A percentile compares a stretch with the other conserved stretches of the same genome.
Conservation (phyloP, 164 flowering plant species). For the Nelumbo lutea region DNA sequence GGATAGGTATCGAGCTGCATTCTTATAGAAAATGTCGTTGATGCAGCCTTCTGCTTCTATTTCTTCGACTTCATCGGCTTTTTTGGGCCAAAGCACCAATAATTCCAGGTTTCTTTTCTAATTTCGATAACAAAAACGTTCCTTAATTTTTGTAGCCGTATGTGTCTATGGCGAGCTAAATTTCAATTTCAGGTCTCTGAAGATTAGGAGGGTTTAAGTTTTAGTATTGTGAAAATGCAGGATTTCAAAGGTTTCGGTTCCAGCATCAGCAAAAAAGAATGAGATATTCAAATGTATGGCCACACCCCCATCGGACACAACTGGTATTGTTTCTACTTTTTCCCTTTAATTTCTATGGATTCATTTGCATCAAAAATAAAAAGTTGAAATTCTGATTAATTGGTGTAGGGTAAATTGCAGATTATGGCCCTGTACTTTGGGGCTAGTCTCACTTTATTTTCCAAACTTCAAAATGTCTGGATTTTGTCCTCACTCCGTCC, state of each 20-base stretch:
- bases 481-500: too few species aligned
- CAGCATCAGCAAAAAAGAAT: conserved; percentile 13
- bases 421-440: too few species aligned
- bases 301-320: conserved; percentile 36
- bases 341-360: not conserved
- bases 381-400: too few species aligned
- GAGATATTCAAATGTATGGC: conserved; percentile 46
- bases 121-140: not conserved
- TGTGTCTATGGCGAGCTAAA: too few species aligned
- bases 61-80: conserved; percentile 56
- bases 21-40: conserved; percentile 19
- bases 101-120: conserved; percentile 27
- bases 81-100: conserved; percentile 33
- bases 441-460: too few species aligned
- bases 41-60: conserved; percentile 33
- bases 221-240: conserved; percentile 21
- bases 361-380: too few species aligned
- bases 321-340: conserved; percentile 27
- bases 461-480: too few species aligned
- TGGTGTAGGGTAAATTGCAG: too few species aligned
- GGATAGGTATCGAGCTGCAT: too few species aligned
- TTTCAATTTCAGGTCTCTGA: too few species aligned
- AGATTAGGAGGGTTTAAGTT: too few species aligned
- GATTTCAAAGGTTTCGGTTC: conserved; percentile 24
- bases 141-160: too few species aligned